A percentile compares a stretch with the other conserved stretches of the same genome.
phyloP scores from a whole-genome alignment of 2,329 filamentous ascomycete genomes.

The Coleophoma crateriformis region DNA sequence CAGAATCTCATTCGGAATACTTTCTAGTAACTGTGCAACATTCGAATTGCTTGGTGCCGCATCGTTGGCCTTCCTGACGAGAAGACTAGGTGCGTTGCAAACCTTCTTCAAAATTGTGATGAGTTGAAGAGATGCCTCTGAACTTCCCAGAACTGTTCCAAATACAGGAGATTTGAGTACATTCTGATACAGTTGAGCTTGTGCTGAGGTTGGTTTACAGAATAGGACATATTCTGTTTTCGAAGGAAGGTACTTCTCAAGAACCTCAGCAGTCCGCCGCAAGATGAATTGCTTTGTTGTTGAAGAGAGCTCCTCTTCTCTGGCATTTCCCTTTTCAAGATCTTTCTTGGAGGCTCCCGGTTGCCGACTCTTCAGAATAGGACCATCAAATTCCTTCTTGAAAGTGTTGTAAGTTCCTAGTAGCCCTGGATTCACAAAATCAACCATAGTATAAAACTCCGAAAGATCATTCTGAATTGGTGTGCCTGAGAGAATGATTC shows the following conservation, averaged over 20 bases:
- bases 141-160: conserved; percentile 52
- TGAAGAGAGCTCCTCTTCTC: conserved; percentile 84
- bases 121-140: conserved; percentile 59
- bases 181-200: conserved; percentile 77
- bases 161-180: conserved; percentile 63
- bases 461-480: conserved; percentile 93
- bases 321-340: conserved; percentile 64
- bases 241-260: conserved; percentile 81
- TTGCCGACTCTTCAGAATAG: conserved; percentile 62
- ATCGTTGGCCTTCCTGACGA: conserved; percentile 43
- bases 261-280: conserved; percentile 83
- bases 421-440: conserved; percentile 88
- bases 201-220: conserved; percentile 82
- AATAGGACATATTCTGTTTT: conserved; percentile 96
- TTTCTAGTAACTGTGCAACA: conserved; percentile 39
- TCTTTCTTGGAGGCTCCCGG: conserved; percentile 54
- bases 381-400: conserved; percentile 92
- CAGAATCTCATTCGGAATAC: conserved; percentile 49
- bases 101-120: conserved; percentile 71
- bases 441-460: conserved; percentile 88
- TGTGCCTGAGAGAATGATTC: conserved; percentile 56
- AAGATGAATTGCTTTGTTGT: conserved; percentile 86
- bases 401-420: conserved; percentile 93
- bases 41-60: conserved; percentile 22
- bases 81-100: conserved; percentile 63